Evolutionary conservation across 2,329 filamentous ascomycete genomes (phyloP).

Genomic region (Verticillium albo-atrum): DNA sequence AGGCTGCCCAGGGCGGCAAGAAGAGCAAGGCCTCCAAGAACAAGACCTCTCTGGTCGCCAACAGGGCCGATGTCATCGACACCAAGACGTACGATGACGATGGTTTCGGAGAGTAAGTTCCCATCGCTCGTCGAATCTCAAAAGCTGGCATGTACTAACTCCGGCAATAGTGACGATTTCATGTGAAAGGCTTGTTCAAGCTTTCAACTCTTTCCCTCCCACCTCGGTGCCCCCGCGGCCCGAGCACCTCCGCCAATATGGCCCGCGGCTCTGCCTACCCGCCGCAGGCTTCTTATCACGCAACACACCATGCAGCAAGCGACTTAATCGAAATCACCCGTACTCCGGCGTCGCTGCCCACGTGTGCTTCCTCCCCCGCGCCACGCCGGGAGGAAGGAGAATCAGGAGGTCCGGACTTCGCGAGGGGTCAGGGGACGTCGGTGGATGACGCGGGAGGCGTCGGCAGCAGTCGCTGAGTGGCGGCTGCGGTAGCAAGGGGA

Average conservation of each 20-base stretch:
- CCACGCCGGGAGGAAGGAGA: neutral
- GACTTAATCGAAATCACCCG: neutral
- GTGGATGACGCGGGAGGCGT: neutral
- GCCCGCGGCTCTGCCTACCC: neutral
- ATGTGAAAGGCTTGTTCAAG: constrained; percentile 50
- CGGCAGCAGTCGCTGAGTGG: neutral
- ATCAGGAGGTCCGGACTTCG: neutral
- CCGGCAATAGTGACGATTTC: constrained; percentile 57
- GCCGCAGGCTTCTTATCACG: neutral
- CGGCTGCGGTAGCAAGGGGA: neutral
- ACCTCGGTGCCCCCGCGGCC: constrained; percentile 4
- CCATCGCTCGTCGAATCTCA: neutral
- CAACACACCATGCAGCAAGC: neutral
- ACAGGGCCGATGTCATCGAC: constrained; percentile 60
- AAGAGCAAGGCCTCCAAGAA: constrained; percentile 96
- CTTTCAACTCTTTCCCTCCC: constrained; percentile 9
- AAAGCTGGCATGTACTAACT: neutral
- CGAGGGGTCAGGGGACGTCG: neutral
- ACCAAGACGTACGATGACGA: constrained; percentile 77
- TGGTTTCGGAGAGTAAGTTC: constrained; percentile 78
- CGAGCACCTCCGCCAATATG: neutral
- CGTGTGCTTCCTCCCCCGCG: neutral
- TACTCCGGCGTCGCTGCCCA: neutral
- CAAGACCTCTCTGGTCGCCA: constrained; percentile 76
- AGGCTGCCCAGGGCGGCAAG: constrained; percentile 91